These are phyloP conservation scores for Cladosporium sp. DNA, from an alignment of 2,329 filamentous ascomycete genomes.

Conservation along the genomic window DNA sequence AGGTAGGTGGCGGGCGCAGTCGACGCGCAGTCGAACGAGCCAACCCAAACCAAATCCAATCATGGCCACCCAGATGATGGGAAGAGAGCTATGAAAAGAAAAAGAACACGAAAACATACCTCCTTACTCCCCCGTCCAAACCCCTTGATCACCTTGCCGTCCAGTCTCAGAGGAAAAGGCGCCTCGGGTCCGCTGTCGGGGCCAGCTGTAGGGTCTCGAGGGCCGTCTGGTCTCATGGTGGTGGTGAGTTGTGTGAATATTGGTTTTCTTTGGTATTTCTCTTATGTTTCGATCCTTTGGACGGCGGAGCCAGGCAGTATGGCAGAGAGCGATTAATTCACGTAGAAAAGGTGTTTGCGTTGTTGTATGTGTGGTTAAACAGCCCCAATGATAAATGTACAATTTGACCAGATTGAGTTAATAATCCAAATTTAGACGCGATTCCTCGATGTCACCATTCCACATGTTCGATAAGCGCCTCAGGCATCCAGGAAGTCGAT, in stretches of 20 bases:
- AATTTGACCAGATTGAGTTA: background rate
- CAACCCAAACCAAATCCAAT: no score
- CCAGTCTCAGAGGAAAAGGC: conserved; percentile 81
- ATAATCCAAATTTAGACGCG: conserved; percentile 1
- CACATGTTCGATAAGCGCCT: background rate
- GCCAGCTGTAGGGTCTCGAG: conserved; percentile 71
- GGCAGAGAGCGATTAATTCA: no score
- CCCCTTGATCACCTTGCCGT: conserved; percentile 84
- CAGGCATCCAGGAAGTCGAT: background rate
- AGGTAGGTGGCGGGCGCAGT: background rate
- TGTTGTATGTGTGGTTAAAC: conserved; percentile 6
- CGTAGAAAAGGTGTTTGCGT: no score
- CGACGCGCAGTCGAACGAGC: background rate
- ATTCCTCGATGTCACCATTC: conserved; percentile 8
- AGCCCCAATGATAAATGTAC: background rate
- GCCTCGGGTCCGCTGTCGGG: conserved; percentile 68
- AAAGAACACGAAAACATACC: conserved; percentile 46
- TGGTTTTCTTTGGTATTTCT: background rate
- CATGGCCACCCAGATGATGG: no score
- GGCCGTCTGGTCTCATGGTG: conserved; percentile 44
- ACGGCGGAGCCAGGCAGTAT: background rate
- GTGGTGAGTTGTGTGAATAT: background rate
- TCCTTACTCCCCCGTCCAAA: conserved; percentile 94
- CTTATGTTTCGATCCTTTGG: background rate
- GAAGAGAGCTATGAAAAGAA: no score